A percentile compares a stretch with the other conserved stretches of the same genome.
Conservation (phyloP, 1,284 basidiomycete genomes). For the Pyrrhoderma lamaoense region DNA sequence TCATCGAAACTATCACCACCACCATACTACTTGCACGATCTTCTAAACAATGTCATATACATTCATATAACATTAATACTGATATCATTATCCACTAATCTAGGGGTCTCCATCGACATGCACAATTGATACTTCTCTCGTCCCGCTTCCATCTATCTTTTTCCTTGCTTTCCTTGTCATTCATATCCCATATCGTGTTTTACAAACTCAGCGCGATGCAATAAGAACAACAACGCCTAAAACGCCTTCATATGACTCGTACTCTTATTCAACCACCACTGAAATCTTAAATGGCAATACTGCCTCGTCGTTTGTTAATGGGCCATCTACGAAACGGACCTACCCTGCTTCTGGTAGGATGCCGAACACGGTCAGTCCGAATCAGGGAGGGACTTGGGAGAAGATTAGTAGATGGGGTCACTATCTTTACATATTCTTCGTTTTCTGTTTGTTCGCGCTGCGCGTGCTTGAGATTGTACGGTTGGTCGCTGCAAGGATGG, state of each 20-base stretch:
- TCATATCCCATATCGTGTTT: constrained; percentile 6
- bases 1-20: too few relatives aligned
- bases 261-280: too few relatives aligned
- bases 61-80: too few relatives aligned
- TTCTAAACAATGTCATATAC: too few relatives aligned
- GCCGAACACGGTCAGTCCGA: too few relatives aligned
- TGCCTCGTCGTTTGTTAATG: too few relatives aligned
- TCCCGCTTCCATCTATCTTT: constrained; percentile 13
- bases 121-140: constrained; percentile 14
- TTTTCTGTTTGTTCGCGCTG: constrained; percentile 9
- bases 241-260: too few relatives aligned
- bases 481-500: constrained; percentile 12
- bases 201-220: background rate
- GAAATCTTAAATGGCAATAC: too few relatives aligned
- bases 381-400: too few relatives aligned
- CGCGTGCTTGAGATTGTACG: constrained; percentile 13
- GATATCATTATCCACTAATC: background rate
- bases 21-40: too few relatives aligned
- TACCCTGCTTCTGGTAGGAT: too few relatives aligned
- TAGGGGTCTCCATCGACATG: constrained; percentile 18
- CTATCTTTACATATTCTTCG: constrained; percentile 10
- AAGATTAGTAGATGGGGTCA: constrained; percentile 8
- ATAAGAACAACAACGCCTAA: constrained; percentile 3
- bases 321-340: too few relatives aligned
- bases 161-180: constrained; percentile 13